Evolutionary conservation across 345 rosid genomes (phyloP), one percentile per base, ranked within the genome.

Genomic region (Stellera chamaejasme): DNA sequence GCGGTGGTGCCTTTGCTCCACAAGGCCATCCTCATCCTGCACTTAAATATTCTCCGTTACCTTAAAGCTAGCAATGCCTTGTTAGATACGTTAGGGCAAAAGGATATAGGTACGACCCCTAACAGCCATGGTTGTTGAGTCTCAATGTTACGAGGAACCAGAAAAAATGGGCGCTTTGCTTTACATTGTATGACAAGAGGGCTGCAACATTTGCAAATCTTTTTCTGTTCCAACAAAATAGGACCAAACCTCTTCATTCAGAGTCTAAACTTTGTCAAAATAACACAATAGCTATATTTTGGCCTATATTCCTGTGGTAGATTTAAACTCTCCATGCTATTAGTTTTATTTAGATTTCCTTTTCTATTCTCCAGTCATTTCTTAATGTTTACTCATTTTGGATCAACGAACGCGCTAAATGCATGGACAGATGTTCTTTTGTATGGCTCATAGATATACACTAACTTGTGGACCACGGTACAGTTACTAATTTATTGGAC

Each of bases 11-110:
- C 50, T 59, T 26, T 52, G 68, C 87, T 73, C 84, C 81, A 59
- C 56, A 69, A 66, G 87, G 82, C 85, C 83, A 84, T 81, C 85
- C 84, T 75, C 79, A 56, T 59, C 70, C 69, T 62, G 1, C 55
- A 23, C 43, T 43, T 13, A 8, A 28, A 49, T 27, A 48, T 48
- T 52, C 27, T 60, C 28, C 39, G 39, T 32, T 32, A 32, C 7
- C 39, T 5, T 32, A 32, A 32, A 32, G 4, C 23, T 19, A 19
- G 23, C 16, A 45, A 51, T 47, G 19, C 10, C 13, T 45, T 63
- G 11, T 6, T 52, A 13, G 46, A 16, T 49, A 54, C 46, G 10
- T 14, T 19, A 48, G 19, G 16, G 43, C 14, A 32, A 19, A 1
- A 1, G 23, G 1, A 19, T 19, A 19, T 1, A 19, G 23, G 23